phyloP scores from a whole-genome alignment of 2,329 filamentous ascomycete species.

The Acrocalymma vagum region DNA sequence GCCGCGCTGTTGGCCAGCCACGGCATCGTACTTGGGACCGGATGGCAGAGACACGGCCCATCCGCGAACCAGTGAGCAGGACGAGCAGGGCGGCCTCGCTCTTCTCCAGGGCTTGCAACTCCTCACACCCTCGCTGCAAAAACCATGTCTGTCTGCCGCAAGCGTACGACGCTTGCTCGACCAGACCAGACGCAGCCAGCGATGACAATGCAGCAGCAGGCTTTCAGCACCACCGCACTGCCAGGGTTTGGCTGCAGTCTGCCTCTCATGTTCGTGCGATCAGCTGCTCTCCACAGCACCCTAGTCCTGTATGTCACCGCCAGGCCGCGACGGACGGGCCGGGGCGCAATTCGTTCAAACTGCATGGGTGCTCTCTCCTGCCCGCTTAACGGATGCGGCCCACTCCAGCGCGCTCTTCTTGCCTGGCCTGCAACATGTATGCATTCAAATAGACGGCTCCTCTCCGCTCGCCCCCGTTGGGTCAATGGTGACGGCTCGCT shows the following conservation, averaged over 20 bases:
- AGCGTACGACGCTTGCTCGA: too few relatives aligned
- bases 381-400: constrained; percentile 35
- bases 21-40: constrained; percentile 3
- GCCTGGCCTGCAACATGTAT: too few relatives aligned
- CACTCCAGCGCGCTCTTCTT: constrained; percentile 29
- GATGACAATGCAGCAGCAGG: constrained; percentile 31
- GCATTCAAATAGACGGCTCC: constrained; percentile 25
- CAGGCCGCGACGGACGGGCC: constrained; percentile 42
- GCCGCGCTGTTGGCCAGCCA: constrained; percentile 9
- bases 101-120: not conserved
- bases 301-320: constrained; percentile 36
- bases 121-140: too few relatives aligned
- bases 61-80: not conserved
- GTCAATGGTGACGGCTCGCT: constrained; percentile 27
- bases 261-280: constrained; percentile 19
- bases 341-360: constrained; percentile 36
- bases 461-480: constrained; percentile 22
- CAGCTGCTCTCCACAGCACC: constrained; percentile 32
- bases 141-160: constrained; percentile 25
- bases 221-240: too few relatives aligned
- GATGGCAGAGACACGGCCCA: constrained; percentile 1
- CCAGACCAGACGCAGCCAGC: constrained; percentile 14
- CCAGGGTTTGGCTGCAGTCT: constrained; percentile 16
- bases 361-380: constrained; percentile 36
- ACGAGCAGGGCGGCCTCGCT: not conserved